These are phyloP conservation scores for Alternaria atra DNA, from an alignment of 2,329 filamentous ascomycete genomes.

Conservation along the genomic window DNA sequence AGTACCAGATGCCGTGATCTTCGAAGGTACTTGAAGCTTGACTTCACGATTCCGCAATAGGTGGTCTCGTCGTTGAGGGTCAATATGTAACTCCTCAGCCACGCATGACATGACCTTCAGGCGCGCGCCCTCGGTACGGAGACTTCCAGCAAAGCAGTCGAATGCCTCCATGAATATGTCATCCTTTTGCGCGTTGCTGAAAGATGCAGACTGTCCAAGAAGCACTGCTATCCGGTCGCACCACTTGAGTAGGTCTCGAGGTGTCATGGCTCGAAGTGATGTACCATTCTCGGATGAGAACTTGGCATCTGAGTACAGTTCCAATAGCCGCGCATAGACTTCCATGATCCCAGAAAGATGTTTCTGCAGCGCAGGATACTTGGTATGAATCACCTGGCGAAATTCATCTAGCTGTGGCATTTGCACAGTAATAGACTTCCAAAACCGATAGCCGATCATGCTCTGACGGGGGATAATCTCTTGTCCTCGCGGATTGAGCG, in stretches of 20 bases:
- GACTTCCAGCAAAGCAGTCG: slow-evolving; percentile 88
- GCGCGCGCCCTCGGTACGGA: slow-evolving; percentile 72
- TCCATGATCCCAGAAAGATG: slow-evolving; percentile 65
- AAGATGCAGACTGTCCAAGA: slow-evolving; percentile 68
- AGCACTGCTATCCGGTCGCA: slow-evolving; percentile 78
- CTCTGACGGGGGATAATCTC: slow-evolving; percentile 72
- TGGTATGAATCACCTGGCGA: slow-evolving; percentile 73
- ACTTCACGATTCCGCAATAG: slow-evolving; percentile 79
- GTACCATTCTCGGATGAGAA: slow-evolving; percentile 63
- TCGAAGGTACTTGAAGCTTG: slow-evolving; percentile 57
- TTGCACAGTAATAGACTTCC: slow-evolving; percentile 78
- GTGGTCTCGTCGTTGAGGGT: slow-evolving; percentile 81
- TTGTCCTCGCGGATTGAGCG: slow-evolving; percentile 70
- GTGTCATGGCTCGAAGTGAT: slow-evolving; percentile 69
- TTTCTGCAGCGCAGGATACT: slow-evolving; percentile 73
- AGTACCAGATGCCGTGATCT: slow-evolving; percentile 35
- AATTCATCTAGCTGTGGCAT: slow-evolving; percentile 75
- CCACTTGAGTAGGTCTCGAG: slow-evolving; percentile 90
- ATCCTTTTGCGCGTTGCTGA: slow-evolving; percentile 75
- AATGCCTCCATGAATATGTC: slow-evolving; percentile 93
- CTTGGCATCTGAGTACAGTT: slow-evolving; percentile 53
- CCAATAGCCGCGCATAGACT: slow-evolving; percentile 60
- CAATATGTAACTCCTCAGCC: slow-evolving; percentile 86
- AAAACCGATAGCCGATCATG: slow-evolving; percentile 85
- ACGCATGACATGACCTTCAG: slow-evolving; percentile 72